A percentile compares a stretch with the other conserved stretches of the same genome.
phyloP scores from a whole-genome alignment of 805 yeast genomes.

The Metschnikowia chrysomelidarum region DNA sequence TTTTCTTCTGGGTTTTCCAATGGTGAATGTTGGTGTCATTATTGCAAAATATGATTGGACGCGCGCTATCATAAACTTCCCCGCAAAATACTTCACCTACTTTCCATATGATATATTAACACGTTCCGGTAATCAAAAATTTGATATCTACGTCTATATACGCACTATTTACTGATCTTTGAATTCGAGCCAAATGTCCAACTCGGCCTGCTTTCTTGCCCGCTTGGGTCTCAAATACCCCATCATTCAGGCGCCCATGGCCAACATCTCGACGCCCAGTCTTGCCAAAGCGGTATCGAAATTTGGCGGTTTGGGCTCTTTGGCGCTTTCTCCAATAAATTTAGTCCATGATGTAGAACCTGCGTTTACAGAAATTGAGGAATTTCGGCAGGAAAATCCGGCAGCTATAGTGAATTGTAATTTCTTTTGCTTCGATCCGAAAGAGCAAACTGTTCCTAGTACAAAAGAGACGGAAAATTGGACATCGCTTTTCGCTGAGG shows the following conservation, averaged over 20 bases:
- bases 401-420: slow-evolving; percentile 39
- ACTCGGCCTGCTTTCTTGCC: slow-evolving; percentile 1
- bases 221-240: slow-evolving; percentile 37
- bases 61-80: no score
- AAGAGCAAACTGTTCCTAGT: slow-evolving; percentile 16
- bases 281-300: slow-evolving; percentile 43
- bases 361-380: slow-evolving; percentile 11
- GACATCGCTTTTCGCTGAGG: slow-evolving; percentile 18
- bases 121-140: no score
- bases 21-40: no score
- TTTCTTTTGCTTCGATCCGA: slow-evolving; percentile 44
- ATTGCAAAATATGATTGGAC: no score
- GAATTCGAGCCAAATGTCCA: no score
- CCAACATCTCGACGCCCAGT: slow-evolving; percentile 48
- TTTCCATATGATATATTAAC: no score
- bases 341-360: slow-evolving; percentile 22
- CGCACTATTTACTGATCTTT: no score
- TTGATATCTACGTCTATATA: no score
- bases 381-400: slow-evolving; percentile 18
- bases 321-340: slow-evolving; percentile 38
- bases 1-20: no score
- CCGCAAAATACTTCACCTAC: no score
- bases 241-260: slow-evolving; percentile 60
- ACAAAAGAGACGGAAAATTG: slow-evolving; percentile 23
- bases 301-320: slow-evolving; percentile 51